Percentiles rank a stretch among this genome's conserved stretches.
These are phyloP conservation scores for Hansenula lynferdii DNA, from an alignment of 1,139 yeast species.

Conservation along the genomic window DNA sequence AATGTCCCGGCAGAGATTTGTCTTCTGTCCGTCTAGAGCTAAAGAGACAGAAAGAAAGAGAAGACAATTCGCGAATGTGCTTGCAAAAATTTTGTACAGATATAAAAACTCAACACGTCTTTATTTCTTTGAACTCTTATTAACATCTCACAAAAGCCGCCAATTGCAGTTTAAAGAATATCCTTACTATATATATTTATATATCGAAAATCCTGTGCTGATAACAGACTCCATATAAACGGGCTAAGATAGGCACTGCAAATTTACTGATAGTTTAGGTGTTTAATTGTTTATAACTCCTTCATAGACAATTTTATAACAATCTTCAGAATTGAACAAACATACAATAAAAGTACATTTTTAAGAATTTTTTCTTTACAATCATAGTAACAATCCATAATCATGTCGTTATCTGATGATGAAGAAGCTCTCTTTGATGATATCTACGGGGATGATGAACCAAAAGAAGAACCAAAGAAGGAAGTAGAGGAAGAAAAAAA, in stretches of 20 bases:
- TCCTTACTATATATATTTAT: too few relatives aligned
- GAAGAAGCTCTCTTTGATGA: constrained; percentile 37
- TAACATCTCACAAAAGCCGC: too few relatives aligned
- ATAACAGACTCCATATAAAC: too few relatives aligned
- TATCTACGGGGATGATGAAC: constrained; percentile 33
- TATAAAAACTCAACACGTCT: too few relatives aligned
- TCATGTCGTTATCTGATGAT: constrained; percentile 22
- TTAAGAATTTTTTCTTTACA: background rate
- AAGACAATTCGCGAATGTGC: too few relatives aligned
- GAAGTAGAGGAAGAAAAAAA: constrained; percentile 2
- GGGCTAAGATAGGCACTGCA: too few relatives aligned
- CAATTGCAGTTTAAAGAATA: too few relatives aligned
- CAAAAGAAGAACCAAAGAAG: constrained; percentile 9
- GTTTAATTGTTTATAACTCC: constrained; percentile 1
- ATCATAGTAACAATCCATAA: background rate
- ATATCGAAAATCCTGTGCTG: too few relatives aligned
- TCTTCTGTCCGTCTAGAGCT: background rate
- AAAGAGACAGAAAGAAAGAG: too few relatives aligned
- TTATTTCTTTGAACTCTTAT: too few relatives aligned
- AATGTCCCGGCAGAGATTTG: too few relatives aligned
- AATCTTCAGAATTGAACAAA: background rate
- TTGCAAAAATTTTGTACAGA: too few relatives aligned
- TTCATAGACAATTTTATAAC: background rate
- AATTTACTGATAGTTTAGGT: background rate
- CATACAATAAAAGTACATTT: background rate